Evolutionary conservation across 2,329 filamentous ascomycete genomes (phyloP), one percentile per base, ranked within the genome.

Genomic region (Fusarium heterosporum): DNA sequence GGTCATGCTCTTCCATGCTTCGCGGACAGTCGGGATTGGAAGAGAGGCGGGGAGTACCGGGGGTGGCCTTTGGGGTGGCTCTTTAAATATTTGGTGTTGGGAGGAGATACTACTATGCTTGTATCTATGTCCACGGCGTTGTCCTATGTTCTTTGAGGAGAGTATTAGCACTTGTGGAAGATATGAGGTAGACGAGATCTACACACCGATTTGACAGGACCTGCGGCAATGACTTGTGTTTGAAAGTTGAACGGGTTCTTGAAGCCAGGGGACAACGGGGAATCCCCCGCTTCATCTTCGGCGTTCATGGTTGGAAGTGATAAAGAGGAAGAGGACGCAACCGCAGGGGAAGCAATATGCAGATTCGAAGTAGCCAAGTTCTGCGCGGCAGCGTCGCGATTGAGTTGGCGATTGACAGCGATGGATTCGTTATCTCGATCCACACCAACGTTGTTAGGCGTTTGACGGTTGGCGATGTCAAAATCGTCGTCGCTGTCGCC

Each of bases 71-170:
- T 88, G 91, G 1, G 93, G 90, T 8, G 96, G 96, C 77, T 97
- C 93, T 72, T 96, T 92, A 78, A 98, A 97, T 78, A 98, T 96
- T 78, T 97, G 94, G 77, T 98, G 94, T 72, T 90, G 88, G 9
- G 88, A 82, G 19, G 93, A 97, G 57, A 99, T 91, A 76, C 93
- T 97, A 77, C 92, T 96, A 81, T 98, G 95, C 77, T 97, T 97
- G 85, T 99, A 99, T 77, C 96, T 93, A 82, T 99, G 96, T 65
- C 96, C 96, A 63, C 95, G 90, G 69, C 96, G 89, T 78, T 97
- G 93, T 66, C 94, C 94, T 66, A 97, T 88, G 72, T 93, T 95
- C 90, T 96, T 53, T 49, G 26, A 25, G 36, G 45, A 22, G 29
- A 43, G 14, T 14, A 10, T 69, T 50, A 69, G 61, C 43, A 45